Evolutionary conservation across 2,329 filamentous ascomycete genomes (phyloP).

Genomic region (Pezicula radicicola): DNA sequence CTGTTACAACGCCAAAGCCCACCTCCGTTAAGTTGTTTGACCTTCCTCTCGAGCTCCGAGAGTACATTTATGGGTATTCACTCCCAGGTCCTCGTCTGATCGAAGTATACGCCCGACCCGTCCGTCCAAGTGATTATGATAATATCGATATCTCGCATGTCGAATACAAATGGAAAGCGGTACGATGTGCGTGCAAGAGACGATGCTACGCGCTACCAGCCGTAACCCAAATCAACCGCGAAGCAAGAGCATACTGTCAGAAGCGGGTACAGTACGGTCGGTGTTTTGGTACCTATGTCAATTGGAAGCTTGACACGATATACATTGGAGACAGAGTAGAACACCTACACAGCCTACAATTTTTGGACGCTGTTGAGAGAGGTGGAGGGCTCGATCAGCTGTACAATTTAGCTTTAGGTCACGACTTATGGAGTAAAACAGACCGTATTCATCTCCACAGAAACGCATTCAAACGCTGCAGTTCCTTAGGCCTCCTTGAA

Average conservation of each 20-base stretch:
- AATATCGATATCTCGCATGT: background rate
- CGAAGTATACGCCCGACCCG: background rate
- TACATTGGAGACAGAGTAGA: background rate
- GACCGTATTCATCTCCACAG: background rate
- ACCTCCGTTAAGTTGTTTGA: background rate
- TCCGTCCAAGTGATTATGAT: background rate
- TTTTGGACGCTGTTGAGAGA: background rate
- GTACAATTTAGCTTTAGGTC: background rate
- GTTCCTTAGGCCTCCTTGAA: background rate
- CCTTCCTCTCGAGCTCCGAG: background rate
- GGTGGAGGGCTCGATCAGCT: background rate
- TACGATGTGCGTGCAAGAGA: background rate
- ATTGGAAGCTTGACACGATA: background rate
- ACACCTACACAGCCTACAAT: background rate
- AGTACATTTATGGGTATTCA: background rate
- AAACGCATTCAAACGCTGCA: background rate
- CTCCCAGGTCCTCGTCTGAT: background rate
- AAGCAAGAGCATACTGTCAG: background rate
- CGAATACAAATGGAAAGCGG: background rate
- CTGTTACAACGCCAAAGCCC: too few relatives aligned
- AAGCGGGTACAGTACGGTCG: background rate
- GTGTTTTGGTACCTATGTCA: background rate
- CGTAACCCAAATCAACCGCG: background rate
- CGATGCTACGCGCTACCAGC: background rate
- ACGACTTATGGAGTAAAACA: background rate